These are phyloP conservation scores for Filosporella fistucella DNA, from an alignment of 495 filamentous ascomycete genomes.

Conservation along the genomic window DNA sequence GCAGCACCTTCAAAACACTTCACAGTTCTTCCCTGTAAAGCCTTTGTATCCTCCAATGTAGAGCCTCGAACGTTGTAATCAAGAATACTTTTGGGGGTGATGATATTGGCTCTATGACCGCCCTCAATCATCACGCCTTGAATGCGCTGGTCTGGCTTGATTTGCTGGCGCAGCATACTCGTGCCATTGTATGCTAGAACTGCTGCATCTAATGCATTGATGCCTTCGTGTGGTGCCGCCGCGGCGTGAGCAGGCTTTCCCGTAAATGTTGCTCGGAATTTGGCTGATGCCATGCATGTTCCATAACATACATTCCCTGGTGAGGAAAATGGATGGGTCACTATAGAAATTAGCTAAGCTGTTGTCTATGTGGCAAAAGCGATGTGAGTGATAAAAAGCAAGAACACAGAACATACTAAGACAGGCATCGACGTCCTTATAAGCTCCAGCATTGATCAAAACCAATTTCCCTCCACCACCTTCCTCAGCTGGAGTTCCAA, in stretches of 20 bases:
- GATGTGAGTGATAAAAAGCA: conserved; percentile 41
- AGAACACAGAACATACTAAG: too few species aligned
- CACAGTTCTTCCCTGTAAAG: conserved; percentile 42
- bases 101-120: conserved; percentile 47
- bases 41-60: conserved; percentile 35
- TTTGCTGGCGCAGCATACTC: conserved; percentile 18
- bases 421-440: conserved; percentile 58
- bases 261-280: conserved; percentile 45
- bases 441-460: conserved; percentile 58
- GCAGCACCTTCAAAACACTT: conserved; percentile 55
- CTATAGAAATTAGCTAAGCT: too few species aligned
- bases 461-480: conserved; percentile 64
- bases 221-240: conserved; percentile 39
- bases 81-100: conserved; percentile 45
- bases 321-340: conserved; percentile 46
- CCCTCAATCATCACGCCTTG: conserved; percentile 42
- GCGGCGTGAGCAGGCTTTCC: conserved; percentile 43
- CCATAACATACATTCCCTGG: conserved; percentile 33
- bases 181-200: conserved; percentile 18
- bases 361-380: too few species aligned
- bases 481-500: conserved; percentile 73
- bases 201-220: conserved; percentile 18
- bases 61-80: conserved; percentile 53
- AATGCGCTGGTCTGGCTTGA: conserved; percentile 30
- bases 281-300: conserved; percentile 40